Evolutionary conservation across 2,329 filamentous ascomycete genomes (phyloP).

Genomic region (Diaporthe sp.): DNA sequence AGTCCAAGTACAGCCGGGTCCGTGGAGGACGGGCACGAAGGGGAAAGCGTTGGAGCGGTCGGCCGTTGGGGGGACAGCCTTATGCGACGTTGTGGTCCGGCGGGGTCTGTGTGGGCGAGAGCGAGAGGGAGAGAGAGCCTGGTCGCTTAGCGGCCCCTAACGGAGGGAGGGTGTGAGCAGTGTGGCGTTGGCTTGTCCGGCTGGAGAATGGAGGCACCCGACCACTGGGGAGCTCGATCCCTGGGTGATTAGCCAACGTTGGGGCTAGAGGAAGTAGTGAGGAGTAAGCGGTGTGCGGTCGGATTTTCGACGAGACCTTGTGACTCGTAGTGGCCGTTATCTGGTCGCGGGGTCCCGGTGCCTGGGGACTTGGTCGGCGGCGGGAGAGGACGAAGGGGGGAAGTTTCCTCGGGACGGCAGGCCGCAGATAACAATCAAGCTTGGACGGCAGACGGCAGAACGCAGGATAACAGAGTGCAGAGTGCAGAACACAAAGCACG

Average conservation of each 20-base stretch:
- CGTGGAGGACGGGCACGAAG: slow-evolving; percentile 19
- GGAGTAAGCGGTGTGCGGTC: slow-evolving; percentile 22
- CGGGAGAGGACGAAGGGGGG: background rate
- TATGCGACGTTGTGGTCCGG: slow-evolving; percentile 37
- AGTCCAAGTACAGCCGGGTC: background rate
- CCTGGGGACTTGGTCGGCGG: background rate
- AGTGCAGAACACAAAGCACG: background rate
- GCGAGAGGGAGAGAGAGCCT: background rate
- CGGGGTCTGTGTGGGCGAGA: slow-evolving; percentile 3
- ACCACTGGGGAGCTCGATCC: slow-evolving; percentile 1
- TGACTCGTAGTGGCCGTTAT: slow-evolving; percentile 29
- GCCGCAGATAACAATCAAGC: slow-evolving; percentile 32
- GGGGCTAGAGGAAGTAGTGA: slow-evolving; percentile 9
- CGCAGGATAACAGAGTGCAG: background rate
- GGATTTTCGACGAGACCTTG: slow-evolving; percentile 15
- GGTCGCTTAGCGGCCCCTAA: slow-evolving; percentile 4
- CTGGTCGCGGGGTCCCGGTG: slow-evolving; percentile 17
- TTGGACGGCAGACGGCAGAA: slow-evolving; percentile 16
- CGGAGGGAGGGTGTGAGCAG: slow-evolving; percentile 8
- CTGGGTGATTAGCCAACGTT: slow-evolving; percentile 14
- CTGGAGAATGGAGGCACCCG: slow-evolving; percentile 23
- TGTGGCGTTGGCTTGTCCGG: slow-evolving; percentile 19
- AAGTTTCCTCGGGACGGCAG: slow-evolving; percentile 21
- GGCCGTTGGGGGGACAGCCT: slow-evolving; percentile 34
- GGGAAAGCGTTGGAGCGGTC: background rate